A percentile compares a stretch with the other conserved stretches of the same genome.
These are phyloP conservation scores for Aspergillus felis DNA, from an alignment of 2,329 filamentous ascomycete species.

Conservation along the genomic window DNA sequence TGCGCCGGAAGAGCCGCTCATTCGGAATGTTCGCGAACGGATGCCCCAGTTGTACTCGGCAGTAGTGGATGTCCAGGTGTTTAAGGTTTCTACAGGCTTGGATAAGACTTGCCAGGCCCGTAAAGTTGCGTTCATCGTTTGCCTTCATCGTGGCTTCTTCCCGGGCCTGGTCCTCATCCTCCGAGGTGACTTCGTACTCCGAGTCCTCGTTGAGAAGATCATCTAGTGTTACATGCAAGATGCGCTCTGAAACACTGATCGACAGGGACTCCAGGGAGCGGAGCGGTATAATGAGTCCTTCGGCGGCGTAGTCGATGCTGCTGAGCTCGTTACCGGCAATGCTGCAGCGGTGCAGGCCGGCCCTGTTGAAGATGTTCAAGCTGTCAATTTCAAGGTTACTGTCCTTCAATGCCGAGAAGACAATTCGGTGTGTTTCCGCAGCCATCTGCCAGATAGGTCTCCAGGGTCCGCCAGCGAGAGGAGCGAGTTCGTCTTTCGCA, in stretches of 20 bases:
- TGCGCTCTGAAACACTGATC: conserved; percentile 4
- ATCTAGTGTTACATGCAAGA: not conserved
- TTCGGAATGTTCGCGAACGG: not conserved
- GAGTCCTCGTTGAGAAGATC: conserved; percentile 2
- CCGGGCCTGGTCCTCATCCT: not conserved
- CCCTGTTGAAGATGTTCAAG: conserved; percentile 1
- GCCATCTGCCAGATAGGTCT: conserved; percentile 4
- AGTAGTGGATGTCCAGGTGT: conserved; percentile 4
- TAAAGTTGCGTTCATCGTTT: not conserved
- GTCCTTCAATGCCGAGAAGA: not conserved
- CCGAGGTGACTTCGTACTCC: not conserved
- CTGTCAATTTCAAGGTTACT: not conserved
- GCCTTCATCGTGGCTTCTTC: not conserved
- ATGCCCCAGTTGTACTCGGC: not conserved
- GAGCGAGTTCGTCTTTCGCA: not conserved
- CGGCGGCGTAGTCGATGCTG: not conserved
- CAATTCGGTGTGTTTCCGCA: not conserved
- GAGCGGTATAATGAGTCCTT: not conserved
- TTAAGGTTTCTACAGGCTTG: conserved; percentile 1
- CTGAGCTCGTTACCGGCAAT: conserved; percentile 3
- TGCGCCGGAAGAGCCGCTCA: conserved; percentile 1
- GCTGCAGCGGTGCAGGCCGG: not conserved
- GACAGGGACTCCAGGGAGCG: not conserved
- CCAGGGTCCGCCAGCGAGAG: conserved; percentile 1
- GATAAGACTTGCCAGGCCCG: not conserved